Evolutionary conservation across 495 filamentous ascomycete species (phyloP).

Genomic region (Hypoxylon perforatum): DNA sequence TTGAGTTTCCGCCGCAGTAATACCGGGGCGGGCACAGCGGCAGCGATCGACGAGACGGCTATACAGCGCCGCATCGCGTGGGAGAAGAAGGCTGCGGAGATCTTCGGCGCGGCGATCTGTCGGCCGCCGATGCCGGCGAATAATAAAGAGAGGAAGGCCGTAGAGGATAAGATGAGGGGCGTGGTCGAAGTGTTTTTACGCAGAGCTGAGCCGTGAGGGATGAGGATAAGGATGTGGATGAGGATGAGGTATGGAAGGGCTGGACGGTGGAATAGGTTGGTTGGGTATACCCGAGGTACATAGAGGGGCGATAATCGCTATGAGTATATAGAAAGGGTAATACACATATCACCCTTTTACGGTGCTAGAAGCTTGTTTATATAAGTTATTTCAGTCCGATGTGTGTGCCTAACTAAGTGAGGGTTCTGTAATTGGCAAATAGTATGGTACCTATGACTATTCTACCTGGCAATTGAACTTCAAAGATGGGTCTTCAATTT

Average conservation of each 20-base stretch:
- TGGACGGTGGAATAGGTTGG: not conserved
- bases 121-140: conserved; percentile 51
- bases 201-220: conserved; percentile 5
- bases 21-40: conserved; percentile 26
- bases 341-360: no score
- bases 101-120: conserved; percentile 61
- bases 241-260: no score
- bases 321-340: no score
- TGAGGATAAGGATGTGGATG: no score
- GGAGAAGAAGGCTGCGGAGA: conserved; percentile 58
- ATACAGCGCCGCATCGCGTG: conserved; percentile 55
- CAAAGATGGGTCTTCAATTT: no score
- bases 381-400: no score
- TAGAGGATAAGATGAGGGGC: conserved; percentile 57
- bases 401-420: no score
- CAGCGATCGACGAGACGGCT: conserved; percentile 41
- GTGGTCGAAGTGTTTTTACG: conserved; percentile 56
- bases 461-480: no score
- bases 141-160: conserved; percentile 58
- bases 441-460: no score
- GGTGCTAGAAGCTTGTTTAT: no score
- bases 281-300: not conserved
- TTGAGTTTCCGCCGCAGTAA: conserved; percentile 52
- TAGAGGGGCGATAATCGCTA: not conserved
- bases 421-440: no score